These are phyloP conservation scores for Xylaria bambusicola DNA, from an alignment of 495 filamentous ascomycete species.

Conservation along the genomic window DNA sequence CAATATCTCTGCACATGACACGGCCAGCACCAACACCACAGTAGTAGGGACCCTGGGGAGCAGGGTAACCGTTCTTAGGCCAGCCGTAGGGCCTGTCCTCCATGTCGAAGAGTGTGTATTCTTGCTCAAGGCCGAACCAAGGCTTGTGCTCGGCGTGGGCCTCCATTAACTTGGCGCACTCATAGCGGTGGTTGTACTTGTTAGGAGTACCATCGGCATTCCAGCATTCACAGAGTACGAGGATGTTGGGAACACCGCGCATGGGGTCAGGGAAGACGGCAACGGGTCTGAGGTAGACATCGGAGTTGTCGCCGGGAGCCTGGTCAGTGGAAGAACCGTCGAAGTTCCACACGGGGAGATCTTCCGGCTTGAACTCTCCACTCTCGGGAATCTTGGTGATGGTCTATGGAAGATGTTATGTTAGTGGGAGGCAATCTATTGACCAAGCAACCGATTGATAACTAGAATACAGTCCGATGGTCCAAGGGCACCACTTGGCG, in stretches of 20 bases:
- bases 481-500: slow-evolving; percentile 9
- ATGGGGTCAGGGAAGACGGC: slow-evolving; percentile 93
- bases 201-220: slow-evolving; percentile 95
- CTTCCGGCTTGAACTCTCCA: slow-evolving; percentile 58
- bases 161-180: slow-evolving; percentile 85
- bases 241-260: slow-evolving; percentile 79
- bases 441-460: no score
- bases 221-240: slow-evolving; percentile 95
- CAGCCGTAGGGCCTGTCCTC: slow-evolving; percentile 91
- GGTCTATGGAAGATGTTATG: slow-evolving; percentile 58
- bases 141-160: slow-evolving; percentile 78
- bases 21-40: slow-evolving; percentile 97
- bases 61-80: slow-evolving; percentile 94
- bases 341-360: slow-evolving; percentile 99
- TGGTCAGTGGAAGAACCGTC: slow-evolving; percentile 95
- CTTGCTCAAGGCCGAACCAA: slow-evolving; percentile 99
- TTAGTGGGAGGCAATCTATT: neutral
- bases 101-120: slow-evolving; percentile 87
- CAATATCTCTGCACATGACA: slow-evolving; percentile 97
- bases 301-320: slow-evolving; percentile 94
- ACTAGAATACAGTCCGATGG: neutral
- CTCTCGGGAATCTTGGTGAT: slow-evolving; percentile 63
- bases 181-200: slow-evolving; percentile 97
- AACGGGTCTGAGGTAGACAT: slow-evolving; percentile 93
- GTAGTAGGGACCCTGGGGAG: slow-evolving; percentile 96